phyloP scores from a whole-genome alignment of 768 basidiomycete species.

The Amanita pallidorosea region DNA sequence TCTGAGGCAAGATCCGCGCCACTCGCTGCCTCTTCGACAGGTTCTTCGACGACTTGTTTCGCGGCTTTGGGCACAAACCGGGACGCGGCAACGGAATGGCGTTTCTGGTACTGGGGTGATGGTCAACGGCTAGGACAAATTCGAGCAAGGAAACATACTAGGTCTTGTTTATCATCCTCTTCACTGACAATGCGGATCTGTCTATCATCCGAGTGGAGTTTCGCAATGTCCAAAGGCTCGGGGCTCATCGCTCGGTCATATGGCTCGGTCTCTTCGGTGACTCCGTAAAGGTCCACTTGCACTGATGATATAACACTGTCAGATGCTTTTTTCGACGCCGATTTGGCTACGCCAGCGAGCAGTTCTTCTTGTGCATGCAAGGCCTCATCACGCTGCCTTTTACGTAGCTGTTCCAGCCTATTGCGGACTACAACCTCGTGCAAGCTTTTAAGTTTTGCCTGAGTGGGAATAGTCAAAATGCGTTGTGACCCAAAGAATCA shows the following conservation, averaged over 20 bases:
- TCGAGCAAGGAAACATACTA: slow-evolving; percentile 37
- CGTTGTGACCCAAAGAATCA: not conserved
- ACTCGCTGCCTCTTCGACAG: slow-evolving; percentile 46
- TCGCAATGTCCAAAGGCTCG: slow-evolving; percentile 57
- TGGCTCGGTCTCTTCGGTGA: slow-evolving; percentile 58
- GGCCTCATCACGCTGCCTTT: slow-evolving; percentile 93
- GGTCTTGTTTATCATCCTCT: slow-evolving; percentile 45
- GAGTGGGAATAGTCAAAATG: not conserved
- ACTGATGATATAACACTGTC: slow-evolving; percentile 25
- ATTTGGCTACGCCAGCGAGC: slow-evolving; percentile 63
- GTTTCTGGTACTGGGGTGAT: slow-evolving; percentile 54
- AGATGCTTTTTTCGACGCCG: slow-evolving; percentile 30
- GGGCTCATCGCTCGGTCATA: slow-evolving; percentile 88
- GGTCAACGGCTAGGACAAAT: not conserved
- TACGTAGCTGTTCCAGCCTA: slow-evolving; percentile 90
- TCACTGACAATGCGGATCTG: slow-evolving; percentile 70
- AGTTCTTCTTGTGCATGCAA: slow-evolving; percentile 88
- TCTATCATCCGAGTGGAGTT: slow-evolving; percentile 66
- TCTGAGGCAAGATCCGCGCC: slow-evolving; percentile 78
- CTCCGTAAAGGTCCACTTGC: slow-evolving; percentile 21
- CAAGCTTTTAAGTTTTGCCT: slow-evolving; percentile 86
- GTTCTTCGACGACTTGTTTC: slow-evolving; percentile 47
- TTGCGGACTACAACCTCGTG: slow-evolving; percentile 98
- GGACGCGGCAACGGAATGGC: slow-evolving; percentile 73
- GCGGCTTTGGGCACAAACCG: slow-evolving; percentile 77